A percentile compares a stretch with the other conserved stretches of the same genome.
Evolutionary conservation across 2,329 filamentous ascomycete genomes (phyloP).

Genomic region (Aspergillus carbonarius): DNA sequence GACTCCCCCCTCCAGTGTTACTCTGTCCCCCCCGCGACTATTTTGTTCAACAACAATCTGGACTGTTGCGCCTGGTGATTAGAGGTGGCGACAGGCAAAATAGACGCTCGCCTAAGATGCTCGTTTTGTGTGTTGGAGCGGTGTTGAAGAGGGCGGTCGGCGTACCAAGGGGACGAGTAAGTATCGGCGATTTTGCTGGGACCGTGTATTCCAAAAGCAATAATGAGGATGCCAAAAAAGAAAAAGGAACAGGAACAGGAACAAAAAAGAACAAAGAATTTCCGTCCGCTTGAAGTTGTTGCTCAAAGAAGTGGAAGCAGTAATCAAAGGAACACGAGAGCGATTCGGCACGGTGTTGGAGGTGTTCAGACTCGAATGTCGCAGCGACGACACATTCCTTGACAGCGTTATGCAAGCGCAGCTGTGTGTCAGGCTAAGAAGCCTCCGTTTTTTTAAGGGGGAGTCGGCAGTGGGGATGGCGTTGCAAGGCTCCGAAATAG

Average conservation of each 20-base stretch:
- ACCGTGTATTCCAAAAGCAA: background rate
- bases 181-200: background rate
- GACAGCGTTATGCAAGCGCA: conserved; percentile 29
- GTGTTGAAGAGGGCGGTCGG: conserved; percentile 16
- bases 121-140: conserved; percentile 4
- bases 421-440: conserved; percentile 29
- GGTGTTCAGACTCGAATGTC: conserved; percentile 21
- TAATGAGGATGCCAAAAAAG: background rate
- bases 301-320: conserved; percentile 9
- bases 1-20: conserved; percentile 9
- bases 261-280: conserved; percentile 3
- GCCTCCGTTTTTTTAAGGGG: conserved; percentile 23
- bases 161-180: conserved; percentile 6
- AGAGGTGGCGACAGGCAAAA: conserved; percentile 1
- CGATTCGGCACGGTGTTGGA: conserved; percentile 21
- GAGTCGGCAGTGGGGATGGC: conserved; percentile 23
- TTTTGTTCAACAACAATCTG: background rate
- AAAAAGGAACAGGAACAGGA: conserved; percentile 4
- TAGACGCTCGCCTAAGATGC: conserved; percentile 1
- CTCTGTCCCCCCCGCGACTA: conserved; percentile 4
- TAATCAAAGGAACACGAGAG: conserved; percentile 10
- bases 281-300: background rate
- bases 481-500: conserved; percentile 20
- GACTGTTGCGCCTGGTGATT: background rate
- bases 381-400: conserved; percentile 26